A percentile compares a stretch with the other conserved stretches of the same genome.
phyloP scores from a whole-genome alignment of 805 yeast species.

The Yarrowia hollandica region DNA sequence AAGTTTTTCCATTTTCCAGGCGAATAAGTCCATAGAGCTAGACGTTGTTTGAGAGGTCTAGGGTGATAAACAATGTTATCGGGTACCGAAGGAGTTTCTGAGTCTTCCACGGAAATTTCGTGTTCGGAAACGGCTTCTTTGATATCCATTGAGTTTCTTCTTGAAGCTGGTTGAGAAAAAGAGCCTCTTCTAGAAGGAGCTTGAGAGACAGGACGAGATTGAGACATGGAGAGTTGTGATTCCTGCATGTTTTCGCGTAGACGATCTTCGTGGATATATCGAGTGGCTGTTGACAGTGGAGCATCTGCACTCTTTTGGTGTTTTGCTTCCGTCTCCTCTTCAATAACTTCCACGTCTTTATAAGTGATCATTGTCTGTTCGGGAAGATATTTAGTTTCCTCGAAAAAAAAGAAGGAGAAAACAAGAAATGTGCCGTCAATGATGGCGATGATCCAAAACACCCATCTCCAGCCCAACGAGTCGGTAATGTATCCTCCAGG shows the following conservation, averaged over 20 bases:
- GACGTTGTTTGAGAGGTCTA: constrained; percentile 18
- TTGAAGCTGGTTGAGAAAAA: constrained; percentile 10
- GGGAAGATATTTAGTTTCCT: constrained; percentile 33
- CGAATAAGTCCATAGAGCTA: constrained; percentile 26
- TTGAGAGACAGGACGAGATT: constrained; percentile 15
- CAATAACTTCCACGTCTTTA: constrained; percentile 14
- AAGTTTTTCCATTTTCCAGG: constrained; percentile 25
- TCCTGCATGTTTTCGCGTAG: constrained; percentile 4
- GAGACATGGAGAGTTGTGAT: neutral
- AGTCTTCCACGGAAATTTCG: neutral
- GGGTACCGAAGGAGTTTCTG: neutral
- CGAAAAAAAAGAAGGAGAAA: constrained; percentile 32
- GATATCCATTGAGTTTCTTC: constrained; percentile 16
- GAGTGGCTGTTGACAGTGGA: constrained; percentile 14
- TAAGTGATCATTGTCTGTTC: constrained; percentile 11
- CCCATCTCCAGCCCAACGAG: constrained; percentile 38
- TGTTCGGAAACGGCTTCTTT: neutral
- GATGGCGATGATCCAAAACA: constrained; percentile 35
- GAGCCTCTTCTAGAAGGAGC: constrained; percentile 15
- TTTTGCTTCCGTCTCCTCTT: neutral
- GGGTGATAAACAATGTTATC: constrained; percentile 15
- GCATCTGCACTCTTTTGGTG: neutral
- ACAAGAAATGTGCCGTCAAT: constrained; percentile 32
- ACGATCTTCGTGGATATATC: constrained; percentile 1
- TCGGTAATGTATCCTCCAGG: constrained; percentile 37